Conservation (phyloP, 352 stramenopile genomes). For the Phytophthora pisi region DNA sequence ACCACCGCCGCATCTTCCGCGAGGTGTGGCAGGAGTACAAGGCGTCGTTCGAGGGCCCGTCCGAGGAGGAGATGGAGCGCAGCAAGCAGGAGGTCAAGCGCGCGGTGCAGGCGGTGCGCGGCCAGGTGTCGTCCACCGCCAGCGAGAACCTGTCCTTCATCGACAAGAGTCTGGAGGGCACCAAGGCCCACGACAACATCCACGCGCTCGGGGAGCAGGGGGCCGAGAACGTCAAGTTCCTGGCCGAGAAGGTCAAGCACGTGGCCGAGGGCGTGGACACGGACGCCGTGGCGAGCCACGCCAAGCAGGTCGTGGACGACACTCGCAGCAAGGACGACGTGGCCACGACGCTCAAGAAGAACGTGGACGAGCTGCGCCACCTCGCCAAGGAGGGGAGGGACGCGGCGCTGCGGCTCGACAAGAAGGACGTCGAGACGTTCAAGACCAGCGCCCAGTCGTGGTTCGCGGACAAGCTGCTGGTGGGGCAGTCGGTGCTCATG, state of each 20-base stretch:
- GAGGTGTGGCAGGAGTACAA: slow-evolving; percentile 83
- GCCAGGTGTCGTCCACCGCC: slow-evolving; percentile 61
- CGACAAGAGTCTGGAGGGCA: slow-evolving; percentile 72
- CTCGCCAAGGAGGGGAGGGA: slow-evolving; percentile 66
- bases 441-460: slow-evolving; percentile 76
- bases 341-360: slow-evolving; percentile 68
- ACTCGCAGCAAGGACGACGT: slow-evolving; percentile 75
- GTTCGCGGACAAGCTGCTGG: slow-evolving; percentile 85
- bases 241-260: slow-evolving; percentile 59
- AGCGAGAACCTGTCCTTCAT: slow-evolving; percentile 64
- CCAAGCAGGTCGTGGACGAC: slow-evolving; percentile 61
- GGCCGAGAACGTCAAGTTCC: slow-evolving; percentile 56
- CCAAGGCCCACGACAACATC: slow-evolving; percentile 64
- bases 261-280: slow-evolving; percentile 67
- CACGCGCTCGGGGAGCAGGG: slow-evolving; percentile 53
- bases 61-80: slow-evolving; percentile 60
- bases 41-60: slow-evolving; percentile 56
- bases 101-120: slow-evolving; percentile 48
- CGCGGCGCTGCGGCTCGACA: slow-evolving; percentile 61
- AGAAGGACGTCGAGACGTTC: slow-evolving; percentile 62
- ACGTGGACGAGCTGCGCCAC: slow-evolving; percentile 70
- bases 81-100: slow-evolving; percentile 72
- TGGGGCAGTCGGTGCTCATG: slow-evolving; percentile 80
- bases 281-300: slow-evolving; percentile 61
- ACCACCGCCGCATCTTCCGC: slow-evolving; percentile 64